These are phyloP conservation scores for Colletotrichum horii DNA, from an alignment of 2,329 filamentous ascomycete genomes.

Conservation along the genomic window DNA sequence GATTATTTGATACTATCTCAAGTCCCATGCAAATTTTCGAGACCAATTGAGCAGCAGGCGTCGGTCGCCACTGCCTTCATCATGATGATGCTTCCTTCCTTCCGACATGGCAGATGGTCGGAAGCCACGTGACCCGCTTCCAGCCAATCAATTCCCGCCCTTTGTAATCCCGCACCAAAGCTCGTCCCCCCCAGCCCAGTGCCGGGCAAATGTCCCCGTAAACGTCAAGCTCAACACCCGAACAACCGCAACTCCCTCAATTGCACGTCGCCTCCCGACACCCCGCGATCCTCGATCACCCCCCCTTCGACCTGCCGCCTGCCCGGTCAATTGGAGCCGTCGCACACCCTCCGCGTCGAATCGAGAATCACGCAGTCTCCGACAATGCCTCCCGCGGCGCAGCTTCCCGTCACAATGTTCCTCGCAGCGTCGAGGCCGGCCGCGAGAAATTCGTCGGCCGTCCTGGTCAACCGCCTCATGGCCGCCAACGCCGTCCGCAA, in stretches of 20 bases:
- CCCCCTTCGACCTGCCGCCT: conserved; percentile 7
- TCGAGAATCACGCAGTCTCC: conserved; percentile 1
- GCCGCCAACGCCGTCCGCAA: conserved; percentile 22
- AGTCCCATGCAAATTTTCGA: rapidly evolving
- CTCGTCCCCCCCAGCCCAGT: conserved; percentile 6
- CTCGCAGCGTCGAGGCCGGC: conserved; percentile 18
- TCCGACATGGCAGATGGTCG: neutral
- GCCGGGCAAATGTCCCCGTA: conserved; percentile 13
- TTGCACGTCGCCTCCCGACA: neutral
- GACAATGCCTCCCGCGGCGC: conserved; percentile 21
- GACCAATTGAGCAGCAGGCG: neutral
- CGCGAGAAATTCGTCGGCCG: conserved; percentile 11
- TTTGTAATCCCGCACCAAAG: conserved; percentile 27
- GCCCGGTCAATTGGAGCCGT: conserved; percentile 18
- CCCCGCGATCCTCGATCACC: neutral
- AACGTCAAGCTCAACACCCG: conserved; percentile 21
- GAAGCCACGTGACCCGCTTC: conserved; percentile 1
- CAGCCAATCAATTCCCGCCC: conserved; percentile 23
- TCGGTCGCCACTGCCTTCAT: conserved; percentile 3
- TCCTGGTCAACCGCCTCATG: conserved; percentile 15
- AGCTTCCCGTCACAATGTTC: conserved; percentile 21
- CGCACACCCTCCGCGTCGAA: neutral
- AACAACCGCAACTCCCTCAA: neutral
- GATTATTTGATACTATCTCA: rapidly evolving
- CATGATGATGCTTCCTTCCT: neutral